Percentiles rank a stretch among this genome's conserved stretches.
These are phyloP conservation scores for Colletotrichum filicis DNA, from an alignment of 2,329 filamentous ascomycete genomes.

Conservation along the genomic window DNA sequence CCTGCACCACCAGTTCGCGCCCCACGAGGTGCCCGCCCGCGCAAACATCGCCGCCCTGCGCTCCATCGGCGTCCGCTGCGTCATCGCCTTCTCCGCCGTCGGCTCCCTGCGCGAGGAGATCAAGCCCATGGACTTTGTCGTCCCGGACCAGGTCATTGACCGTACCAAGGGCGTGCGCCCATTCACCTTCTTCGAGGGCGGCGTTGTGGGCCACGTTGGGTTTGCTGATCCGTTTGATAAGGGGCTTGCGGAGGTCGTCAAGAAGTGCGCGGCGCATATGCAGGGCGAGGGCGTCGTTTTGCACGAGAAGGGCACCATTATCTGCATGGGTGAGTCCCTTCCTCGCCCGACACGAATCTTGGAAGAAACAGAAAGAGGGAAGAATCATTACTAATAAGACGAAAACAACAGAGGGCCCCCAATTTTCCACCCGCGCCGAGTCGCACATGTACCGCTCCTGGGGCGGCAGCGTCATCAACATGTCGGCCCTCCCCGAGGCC, in stretches of 20 bases:
- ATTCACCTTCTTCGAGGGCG: conserved; percentile 95
- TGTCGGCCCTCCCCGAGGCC: conserved; percentile 94
- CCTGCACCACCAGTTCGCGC: conserved; percentile 86
- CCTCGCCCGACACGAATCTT: background rate
- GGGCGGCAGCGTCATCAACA: conserved; percentile 97
- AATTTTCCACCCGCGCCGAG: conserved; percentile 96
- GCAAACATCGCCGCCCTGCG: conserved; percentile 99
- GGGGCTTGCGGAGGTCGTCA: conserved; percentile 79
- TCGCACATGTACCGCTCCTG: conserved; percentile 94
- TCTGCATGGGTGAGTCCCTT: conserved; percentile 83
- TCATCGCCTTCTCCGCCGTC: conserved; percentile 96
- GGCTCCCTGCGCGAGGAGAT: conserved; percentile 93
- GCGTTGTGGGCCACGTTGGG: conserved; percentile 91
- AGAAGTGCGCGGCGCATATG: conserved; percentile 78
- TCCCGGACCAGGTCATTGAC: conserved; percentile 97
- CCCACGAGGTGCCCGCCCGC: conserved; percentile 92
- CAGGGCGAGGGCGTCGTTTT: conserved; percentile 86
- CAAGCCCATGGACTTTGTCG: conserved; percentile 94
- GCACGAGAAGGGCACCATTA: conserved; percentile 84
- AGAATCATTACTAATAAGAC: background rate
- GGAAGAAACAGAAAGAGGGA: no score
- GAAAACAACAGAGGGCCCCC: conserved; percentile 80
- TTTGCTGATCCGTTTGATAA: conserved; percentile 96
- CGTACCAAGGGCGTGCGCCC: conserved; percentile 94
- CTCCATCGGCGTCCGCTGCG: conserved; percentile 85